Percentiles rank a stretch among this genome's conserved stretches.
Conservation (phyloP, 2,329 filamentous ascomycete genomes). For the Calonectria naviculata region DNA sequence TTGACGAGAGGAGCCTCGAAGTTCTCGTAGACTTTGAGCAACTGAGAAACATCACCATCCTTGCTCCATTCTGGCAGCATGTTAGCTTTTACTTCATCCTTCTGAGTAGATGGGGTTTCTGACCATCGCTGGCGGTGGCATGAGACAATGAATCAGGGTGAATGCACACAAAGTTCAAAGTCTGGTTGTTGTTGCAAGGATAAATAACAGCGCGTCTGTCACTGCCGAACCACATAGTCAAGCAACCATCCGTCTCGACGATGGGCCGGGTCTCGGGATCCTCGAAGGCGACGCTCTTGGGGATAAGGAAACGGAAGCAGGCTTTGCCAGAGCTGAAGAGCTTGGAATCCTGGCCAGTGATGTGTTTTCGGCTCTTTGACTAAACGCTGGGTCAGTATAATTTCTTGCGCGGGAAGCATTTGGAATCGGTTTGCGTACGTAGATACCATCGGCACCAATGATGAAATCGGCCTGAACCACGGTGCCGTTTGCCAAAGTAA, state of each 20-base stretch:
- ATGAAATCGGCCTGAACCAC: constrained; percentile 59
- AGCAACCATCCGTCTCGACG: constrained; percentile 24
- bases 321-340: constrained; percentile 61
- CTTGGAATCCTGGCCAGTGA: constrained; percentile 29
- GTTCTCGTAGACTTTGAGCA: constrained; percentile 52
- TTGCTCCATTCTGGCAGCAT: constrained; percentile 27
- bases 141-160: constrained; percentile 51
- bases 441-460: constrained; percentile 66
- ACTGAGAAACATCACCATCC: constrained; percentile 50
- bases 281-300: constrained; percentile 48
- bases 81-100: not conserved
- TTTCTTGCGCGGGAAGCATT: not conserved
- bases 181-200: constrained; percentile 55
- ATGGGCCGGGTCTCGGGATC: constrained; percentile 34
- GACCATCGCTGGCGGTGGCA: constrained; percentile 19
- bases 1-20: constrained; percentile 55
- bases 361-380: constrained; percentile 40
- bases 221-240: constrained; percentile 51
- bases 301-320: constrained; percentile 66
- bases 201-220: constrained; percentile 60
- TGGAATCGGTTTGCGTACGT: constrained; percentile 42
- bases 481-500: constrained; percentile 58
- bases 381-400: not conserved
- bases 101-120: not conserved
- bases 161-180: constrained; percentile 63